These are phyloP conservation scores for Zoysia pacifica DNA, from an alignment of 176 grass and related monocot species.

Conservation along the genomic window DNA sequence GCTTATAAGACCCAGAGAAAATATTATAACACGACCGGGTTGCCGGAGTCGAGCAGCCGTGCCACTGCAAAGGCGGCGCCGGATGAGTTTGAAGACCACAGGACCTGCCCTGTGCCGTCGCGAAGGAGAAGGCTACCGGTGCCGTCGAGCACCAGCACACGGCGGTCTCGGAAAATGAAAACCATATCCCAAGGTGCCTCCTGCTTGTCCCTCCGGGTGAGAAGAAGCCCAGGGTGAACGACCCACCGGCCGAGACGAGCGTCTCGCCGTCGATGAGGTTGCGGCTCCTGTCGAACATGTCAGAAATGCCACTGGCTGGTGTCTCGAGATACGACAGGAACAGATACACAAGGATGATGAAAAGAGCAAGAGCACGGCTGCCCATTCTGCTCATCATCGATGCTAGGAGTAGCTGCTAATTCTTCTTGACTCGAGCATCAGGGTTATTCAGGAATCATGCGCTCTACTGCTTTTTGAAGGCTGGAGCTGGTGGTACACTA, in stretches of 20 bases:
- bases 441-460: too few species aligned
- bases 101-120: slow-evolving; percentile 4
- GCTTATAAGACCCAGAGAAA: too few species aligned
- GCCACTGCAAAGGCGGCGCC: neutral
- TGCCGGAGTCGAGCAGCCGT: slow-evolving; percentile 21
- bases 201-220: neutral
- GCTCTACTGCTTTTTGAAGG: too few species aligned
- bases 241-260: slow-evolving; percentile 29
- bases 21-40: too few species aligned
- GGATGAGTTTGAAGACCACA: slow-evolving; percentile 5
- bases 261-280: slow-evolving; percentile 31
- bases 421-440: too few species aligned
- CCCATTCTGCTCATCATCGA: too few species aligned
- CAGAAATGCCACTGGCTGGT: too few species aligned
- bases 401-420: too few species aligned
- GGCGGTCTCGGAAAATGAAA: neutral
- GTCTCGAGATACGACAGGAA: neutral
- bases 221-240: slow-evolving; percentile 50
- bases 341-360: neutral
- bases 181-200: slow-evolving; percentile 49
- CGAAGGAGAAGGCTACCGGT: neutral
- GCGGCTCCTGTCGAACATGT: neutral
- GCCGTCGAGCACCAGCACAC: neutral
- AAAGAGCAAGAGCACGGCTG: neutral
- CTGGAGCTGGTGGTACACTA: too few species aligned